Base-by-base conservation (phyloP, 2,329 filamentous ascomycete species). In the Trichoderma pleuroti region DNA sequence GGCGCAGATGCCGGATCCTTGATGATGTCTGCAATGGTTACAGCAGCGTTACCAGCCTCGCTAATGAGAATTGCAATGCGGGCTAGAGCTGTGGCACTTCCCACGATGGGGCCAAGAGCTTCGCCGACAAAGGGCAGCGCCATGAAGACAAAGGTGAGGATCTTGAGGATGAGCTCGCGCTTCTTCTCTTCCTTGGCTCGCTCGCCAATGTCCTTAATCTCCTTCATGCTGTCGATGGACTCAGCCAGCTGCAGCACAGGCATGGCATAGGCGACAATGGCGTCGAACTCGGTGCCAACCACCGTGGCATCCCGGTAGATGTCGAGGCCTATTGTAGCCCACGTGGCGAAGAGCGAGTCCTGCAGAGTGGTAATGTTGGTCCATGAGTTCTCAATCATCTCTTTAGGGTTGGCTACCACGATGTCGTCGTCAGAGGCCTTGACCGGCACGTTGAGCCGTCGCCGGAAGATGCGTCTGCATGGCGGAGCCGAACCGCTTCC, bases 51-150 rank as follows among this genome's bases (percentile, higher is more conserved):
- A 1, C 75, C 77, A 0, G 71, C 26, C 74, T 74, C 73, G 2
- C 72, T 73, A 14, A 63, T 9, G 21, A 63, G 36, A 21, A 63
- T 36, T 12, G 36, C 60, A 1, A 49, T 32, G 36, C 24, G 60
- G 36, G 60, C 60, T 21, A 63, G 12, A 21, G 34, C 26, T 10
- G 26, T 28, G 26, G 60, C 72, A 9, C 32, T 28, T 28, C 26
- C 26, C 26, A 28, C 26, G 26, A 28, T 5, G 5, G 26, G 26
- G 26, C 26, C 26, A 28, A 28, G 26, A 28, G 32, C 32, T 34
- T 86, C 84, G 60, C 83, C 85, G 21, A 86, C 71, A 72, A 86
- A n/a, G n/a, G 85, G 85, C 18, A 86, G 77, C n/a, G 86, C 77
- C 36, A 84, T 82, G 70, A 87, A 79, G 63, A 83, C 57, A 69